Evolutionary conservation across 2,329 filamentous ascomycete species (phyloP).

Genomic region (Penicillium sp.): DNA sequence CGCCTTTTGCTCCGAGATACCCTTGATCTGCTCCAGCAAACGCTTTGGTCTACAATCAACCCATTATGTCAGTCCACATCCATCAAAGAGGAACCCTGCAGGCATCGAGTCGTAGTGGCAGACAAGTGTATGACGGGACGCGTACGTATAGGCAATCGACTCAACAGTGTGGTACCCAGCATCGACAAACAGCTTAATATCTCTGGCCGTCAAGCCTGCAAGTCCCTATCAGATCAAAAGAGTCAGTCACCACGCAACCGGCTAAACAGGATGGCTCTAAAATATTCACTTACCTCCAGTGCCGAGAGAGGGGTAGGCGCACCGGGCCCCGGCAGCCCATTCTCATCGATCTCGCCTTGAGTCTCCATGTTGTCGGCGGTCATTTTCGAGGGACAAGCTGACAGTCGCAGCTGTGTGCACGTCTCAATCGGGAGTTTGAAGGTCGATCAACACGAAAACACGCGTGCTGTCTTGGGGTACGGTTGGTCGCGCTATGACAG

Average conservation of each 20-base stretch:
- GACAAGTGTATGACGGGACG: neutral
- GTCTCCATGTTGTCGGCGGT: conserved; percentile 57
- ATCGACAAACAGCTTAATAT: conserved; percentile 89
- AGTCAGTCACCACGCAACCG: neutral
- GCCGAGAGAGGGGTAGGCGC: conserved; percentile 86
- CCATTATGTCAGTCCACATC: conserved; percentile 1
- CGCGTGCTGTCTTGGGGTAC: conserved; percentile 9
- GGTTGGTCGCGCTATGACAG: neutral
- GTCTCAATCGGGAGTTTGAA: neutral
- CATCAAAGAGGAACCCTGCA: neutral
- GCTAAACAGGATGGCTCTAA: neutral
- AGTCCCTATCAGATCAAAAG: conserved; percentile 61
- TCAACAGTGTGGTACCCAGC: conserved; percentile 95
- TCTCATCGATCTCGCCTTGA: conserved; percentile 73
- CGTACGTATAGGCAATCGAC: conserved; percentile 86
- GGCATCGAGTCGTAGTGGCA: neutral
- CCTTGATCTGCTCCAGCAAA: conserved; percentile 89
- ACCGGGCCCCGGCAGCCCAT: conserved; percentile 73
- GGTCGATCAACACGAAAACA: conserved; percentile 6
- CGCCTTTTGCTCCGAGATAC: conserved; percentile 96
- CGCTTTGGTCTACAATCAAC: conserved; percentile 58
- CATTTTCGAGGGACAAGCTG: conserved; percentile 16
- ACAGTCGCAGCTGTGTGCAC: neutral
- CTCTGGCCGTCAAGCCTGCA: conserved; percentile 85
- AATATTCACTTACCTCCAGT: conserved; percentile 66